Percentiles rank a stretch among this genome's conserved stretches.
Conservation (phyloP, 129 eudicot genomes). For the Centrapalus pauciflorus region DNA sequence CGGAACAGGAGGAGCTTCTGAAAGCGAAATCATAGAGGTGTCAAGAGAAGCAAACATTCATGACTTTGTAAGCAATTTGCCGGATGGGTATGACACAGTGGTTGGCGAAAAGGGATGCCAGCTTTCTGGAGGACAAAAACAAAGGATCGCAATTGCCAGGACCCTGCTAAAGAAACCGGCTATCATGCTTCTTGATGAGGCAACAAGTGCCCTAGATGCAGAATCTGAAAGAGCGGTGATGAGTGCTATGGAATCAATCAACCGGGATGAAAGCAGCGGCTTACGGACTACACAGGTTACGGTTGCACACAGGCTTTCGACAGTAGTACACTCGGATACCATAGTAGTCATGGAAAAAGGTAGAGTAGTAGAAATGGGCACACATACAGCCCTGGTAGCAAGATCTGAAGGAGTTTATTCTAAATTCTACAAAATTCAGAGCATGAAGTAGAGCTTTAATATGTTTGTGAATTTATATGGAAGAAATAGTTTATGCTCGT, state of each 20-base stretch:
- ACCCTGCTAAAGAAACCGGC: constrained; percentile 62
- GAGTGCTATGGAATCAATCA: constrained; percentile 51
- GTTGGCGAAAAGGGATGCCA: constrained; percentile 88
- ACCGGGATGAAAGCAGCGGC: constrained; percentile 18
- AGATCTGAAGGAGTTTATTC: constrained; percentile 57
- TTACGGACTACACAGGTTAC: constrained; percentile 53
- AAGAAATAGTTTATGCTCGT: no score
- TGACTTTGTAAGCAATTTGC: constrained; percentile 69
- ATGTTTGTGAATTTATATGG: no score
- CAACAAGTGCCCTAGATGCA: constrained; percentile 88
- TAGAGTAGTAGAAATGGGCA: constrained; percentile 66
- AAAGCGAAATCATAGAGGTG: constrained; percentile 62
- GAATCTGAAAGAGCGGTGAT: constrained; percentile 72
- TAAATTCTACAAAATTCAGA: constrained; percentile 58
- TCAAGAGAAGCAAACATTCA: constrained; percentile 67
- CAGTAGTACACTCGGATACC: constrained; percentile 57
- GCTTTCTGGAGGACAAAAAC: constrained; percentile 88
- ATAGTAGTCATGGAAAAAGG: constrained; percentile 82
- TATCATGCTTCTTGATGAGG: constrained; percentile 76
- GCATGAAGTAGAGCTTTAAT: constrained; percentile 36
- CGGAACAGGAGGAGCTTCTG: constrained; percentile 55
- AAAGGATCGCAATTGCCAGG: constrained; percentile 75
- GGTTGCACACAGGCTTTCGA: constrained; percentile 84
- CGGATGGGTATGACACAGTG: constrained; percentile 60
- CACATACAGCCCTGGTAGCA: constrained; percentile 43